Conservation (phyloP, 1,284 basidiomycete genomes). For the Boletus nobilissimus region DNA sequence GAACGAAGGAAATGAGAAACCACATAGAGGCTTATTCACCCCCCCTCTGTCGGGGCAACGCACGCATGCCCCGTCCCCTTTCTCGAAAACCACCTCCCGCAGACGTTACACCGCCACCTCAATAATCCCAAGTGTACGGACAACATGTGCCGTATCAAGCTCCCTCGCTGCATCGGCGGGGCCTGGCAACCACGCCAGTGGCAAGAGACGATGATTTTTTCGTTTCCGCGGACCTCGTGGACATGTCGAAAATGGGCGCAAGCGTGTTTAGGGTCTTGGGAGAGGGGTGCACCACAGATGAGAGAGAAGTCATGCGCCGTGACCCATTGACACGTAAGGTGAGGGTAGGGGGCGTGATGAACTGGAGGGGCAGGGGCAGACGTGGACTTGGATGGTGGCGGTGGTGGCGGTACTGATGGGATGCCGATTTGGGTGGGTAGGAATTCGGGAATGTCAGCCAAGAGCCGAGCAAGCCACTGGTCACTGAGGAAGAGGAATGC, state of each 20-base stretch:
- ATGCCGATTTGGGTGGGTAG: neutral
- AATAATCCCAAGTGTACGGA: slow-evolving; percentile 32
- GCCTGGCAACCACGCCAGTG: slow-evolving; percentile 24
- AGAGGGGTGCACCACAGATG: slow-evolving; percentile 21
- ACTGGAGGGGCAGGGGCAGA: neutral
- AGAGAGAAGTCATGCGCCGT: neutral
- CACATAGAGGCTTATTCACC: neutral
- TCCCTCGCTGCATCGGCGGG: slow-evolving; percentile 35
- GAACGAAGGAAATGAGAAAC: neutral
- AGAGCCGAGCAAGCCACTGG: slow-evolving; percentile 31
- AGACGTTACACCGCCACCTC: slow-evolving; percentile 31
- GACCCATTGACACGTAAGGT: slow-evolving; percentile 29
- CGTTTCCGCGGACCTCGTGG: slow-evolving; percentile 34
- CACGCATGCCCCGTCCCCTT: slow-evolving; percentile 34
- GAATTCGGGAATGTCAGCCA: slow-evolving; percentile 20
- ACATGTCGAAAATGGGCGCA: slow-evolving; percentile 27
- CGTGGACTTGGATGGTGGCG: neutral
- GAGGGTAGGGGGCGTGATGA: neutral
- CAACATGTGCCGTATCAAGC: slow-evolving; percentile 33
- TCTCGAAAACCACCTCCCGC: slow-evolving; percentile 33
- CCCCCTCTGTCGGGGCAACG: neutral
- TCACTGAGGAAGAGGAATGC: slow-evolving; percentile 11
- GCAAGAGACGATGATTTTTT: slow-evolving; percentile 27
- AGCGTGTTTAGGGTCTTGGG: slow-evolving; percentile 15
- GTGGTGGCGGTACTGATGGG: neutral